Evolutionary conservation across 1,139 yeast species (phyloP), one percentile per base, ranked within the genome.

Genomic region (Yamadazyma blattariae): DNA sequence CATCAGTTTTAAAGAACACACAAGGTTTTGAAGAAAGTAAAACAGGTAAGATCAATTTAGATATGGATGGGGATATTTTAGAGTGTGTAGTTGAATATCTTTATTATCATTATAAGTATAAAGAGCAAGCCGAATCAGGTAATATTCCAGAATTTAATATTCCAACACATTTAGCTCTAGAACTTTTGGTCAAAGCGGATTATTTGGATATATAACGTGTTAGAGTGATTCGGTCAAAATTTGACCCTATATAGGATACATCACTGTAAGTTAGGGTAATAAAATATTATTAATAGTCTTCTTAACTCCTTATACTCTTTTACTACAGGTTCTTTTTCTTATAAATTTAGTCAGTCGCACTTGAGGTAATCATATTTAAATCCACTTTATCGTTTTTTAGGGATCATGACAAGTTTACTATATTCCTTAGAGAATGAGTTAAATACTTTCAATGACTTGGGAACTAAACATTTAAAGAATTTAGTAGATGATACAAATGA

Each of bases 91-190:
- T 88, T 30, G 97, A 92, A 48, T 92, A 92, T 51, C 61, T 92
- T 27, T 82, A 86, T 54, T 90, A 87, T 54, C 79, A 86, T 49
- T 61, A 71, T 46, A 82, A 85, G 50, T 86, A 85, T 53, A 75
- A 69, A 44, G 85, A 80, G 39, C 68, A 65, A 28, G 78, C 74
- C 2, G 77, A 70, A 27, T 64, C 67, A 18, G 74, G 71, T 0
- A 78, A 74, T 34, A 78, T 86, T 9, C 95, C 96, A 0, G 94
- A 86, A 41, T 92, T 92, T 57, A 82, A 84, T 31, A 79, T 92
- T 1, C 97, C 97, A 0, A 92, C 97, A 0, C 97, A 88, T 49
- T 77, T 90, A 74, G 96, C 97, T 0, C 67, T 92, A 46, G 97
- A 92, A 52, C 64, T 92, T 47, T 63, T 92, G 32, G 94, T 92